phyloP scores from a whole-genome alignment of 2,329 filamentous ascomycete species.

The Botrytis pseudocinerea region DNA sequence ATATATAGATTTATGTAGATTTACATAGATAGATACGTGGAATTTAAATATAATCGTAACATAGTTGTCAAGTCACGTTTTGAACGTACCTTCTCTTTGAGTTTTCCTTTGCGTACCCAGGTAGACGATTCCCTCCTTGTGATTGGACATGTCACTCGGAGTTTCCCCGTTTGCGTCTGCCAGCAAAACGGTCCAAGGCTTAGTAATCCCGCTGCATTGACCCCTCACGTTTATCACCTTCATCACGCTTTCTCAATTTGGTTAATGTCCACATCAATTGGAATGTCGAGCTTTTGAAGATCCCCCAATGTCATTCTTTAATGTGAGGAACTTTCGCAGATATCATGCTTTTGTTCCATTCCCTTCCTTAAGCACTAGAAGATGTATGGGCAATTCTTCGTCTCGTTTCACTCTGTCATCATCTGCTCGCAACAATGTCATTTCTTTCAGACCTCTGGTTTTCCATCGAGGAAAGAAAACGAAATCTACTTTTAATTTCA shows the following conservation, averaged over 20 bases:
- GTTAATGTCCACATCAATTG: not conserved
- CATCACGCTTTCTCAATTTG: constrained; percentile 9
- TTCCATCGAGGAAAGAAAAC: constrained; percentile 54
- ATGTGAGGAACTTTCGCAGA: constrained; percentile 6
- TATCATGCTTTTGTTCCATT: not conserved
- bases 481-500: constrained; percentile 53
- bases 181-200: not conserved
- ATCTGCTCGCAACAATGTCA: not conserved
- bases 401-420: not conserved
- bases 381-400: not conserved
- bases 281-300: not conserved
- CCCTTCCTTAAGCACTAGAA: not conserved
- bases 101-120: not conserved
- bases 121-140: not conserved
- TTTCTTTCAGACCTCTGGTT: not conserved
- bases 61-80: too few species aligned
- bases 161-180: not conserved
- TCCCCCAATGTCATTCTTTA: constrained; percentile 18
- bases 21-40: too few species aligned
- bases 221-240: not conserved
- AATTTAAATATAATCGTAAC: not conserved
- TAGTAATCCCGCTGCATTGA: constrained; percentile 4
- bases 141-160: not conserved
- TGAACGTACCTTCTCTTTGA: too few species aligned
- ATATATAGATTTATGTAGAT: too few species aligned